A percentile compares a stretch with the other conserved stretches of the same genome.
These are phyloP conservation scores for Moringa oleifera DNA, from an alignment of 345 rosid genomes.

Conservation along the genomic window DNA sequence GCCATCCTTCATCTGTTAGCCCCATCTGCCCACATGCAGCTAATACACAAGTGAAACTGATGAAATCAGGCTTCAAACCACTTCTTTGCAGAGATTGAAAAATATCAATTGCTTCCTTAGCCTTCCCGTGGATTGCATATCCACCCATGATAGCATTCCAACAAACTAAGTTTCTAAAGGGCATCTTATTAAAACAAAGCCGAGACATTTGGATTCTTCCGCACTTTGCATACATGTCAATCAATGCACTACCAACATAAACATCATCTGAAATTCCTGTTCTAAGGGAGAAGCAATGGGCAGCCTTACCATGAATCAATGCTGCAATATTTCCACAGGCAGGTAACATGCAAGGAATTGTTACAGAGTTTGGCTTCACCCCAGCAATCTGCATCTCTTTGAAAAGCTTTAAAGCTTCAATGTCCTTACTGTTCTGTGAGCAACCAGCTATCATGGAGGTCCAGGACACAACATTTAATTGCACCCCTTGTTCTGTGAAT, in stretches of 20 bases:
- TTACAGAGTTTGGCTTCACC: conserved; percentile 52
- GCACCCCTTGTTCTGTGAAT: conserved; percentile 31
- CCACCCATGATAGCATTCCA: conserved; percentile 78
- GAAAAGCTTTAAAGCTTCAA: conserved; percentile 48
- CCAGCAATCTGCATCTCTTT: conserved; percentile 61
- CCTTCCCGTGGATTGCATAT: conserved; percentile 67
- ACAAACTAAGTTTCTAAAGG: conserved; percentile 49
- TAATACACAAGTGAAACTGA: conserved; percentile 54
- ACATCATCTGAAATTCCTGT: conserved; percentile 37
- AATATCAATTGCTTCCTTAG: conserved; percentile 45
- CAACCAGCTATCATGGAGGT: conserved; percentile 58
- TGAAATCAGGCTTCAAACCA: conserved; percentile 48
- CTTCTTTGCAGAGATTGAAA: conserved; percentile 47
- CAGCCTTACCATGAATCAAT: conserved; percentile 50
- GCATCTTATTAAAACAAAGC: conserved; percentile 50
- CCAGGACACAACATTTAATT: conserved; percentile 61
- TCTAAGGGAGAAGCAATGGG: conserved; percentile 52
- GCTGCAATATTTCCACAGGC: conserved; percentile 68
- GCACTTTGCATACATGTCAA: conserved; percentile 81
- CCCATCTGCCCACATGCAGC: conserved; percentile 71
- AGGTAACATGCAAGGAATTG: conserved; percentile 64
- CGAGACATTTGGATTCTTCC: conserved; percentile 52
- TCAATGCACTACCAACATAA: conserved; percentile 59
- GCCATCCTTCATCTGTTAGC: conserved; percentile 46
- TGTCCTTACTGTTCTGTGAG: conserved; percentile 61